Evolutionary conservation across 306 rosid species (phyloP).

Genomic region (Urtica urens): DNA sequence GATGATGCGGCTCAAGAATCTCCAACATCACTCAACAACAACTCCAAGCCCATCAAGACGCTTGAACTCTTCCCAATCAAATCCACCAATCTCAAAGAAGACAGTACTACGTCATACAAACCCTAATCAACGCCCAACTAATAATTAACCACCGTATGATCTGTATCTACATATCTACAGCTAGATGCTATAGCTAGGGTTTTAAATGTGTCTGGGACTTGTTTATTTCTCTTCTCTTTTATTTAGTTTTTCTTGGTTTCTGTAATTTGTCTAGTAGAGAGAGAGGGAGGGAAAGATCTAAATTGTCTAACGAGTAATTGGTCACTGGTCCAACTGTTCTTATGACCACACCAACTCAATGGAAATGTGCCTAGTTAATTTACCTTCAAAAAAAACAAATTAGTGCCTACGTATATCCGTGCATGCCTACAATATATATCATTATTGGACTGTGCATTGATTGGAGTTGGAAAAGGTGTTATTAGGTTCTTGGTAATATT

Average conservation of each 20-base stretch:
- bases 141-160: not conserved
- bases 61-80: conserved; percentile 80
- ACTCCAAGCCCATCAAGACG: conserved; percentile 46
- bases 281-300: conserved; percentile 18
- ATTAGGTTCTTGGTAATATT: not conserved
- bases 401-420: not conserved
- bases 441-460: conserved; percentile 1
- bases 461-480: conserved; percentile 2
- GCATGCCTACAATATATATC: not conserved
- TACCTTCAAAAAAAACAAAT: not conserved
- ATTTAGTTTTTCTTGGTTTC: conserved; percentile 18
- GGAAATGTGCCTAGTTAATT: conserved; percentile 11
- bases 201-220: conserved; percentile 7
- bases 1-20: conserved; percentile 8
- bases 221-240: too few relatives aligned
- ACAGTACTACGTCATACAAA: conserved; percentile 16
- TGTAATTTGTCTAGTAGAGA: conserved; percentile 7
- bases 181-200: conserved; percentile 4
- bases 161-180: not conserved
- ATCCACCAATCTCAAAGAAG: conserved; percentile 43
- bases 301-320: conserved; percentile 24
- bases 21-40: not conserved
- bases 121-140: not conserved
- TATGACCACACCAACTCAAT: conserved; percentile 11
- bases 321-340: conserved; percentile 13